Conservation (phyloP, 1,284 basidiomycete genomes). For the Fomitopsis schrenkii region DNA sequence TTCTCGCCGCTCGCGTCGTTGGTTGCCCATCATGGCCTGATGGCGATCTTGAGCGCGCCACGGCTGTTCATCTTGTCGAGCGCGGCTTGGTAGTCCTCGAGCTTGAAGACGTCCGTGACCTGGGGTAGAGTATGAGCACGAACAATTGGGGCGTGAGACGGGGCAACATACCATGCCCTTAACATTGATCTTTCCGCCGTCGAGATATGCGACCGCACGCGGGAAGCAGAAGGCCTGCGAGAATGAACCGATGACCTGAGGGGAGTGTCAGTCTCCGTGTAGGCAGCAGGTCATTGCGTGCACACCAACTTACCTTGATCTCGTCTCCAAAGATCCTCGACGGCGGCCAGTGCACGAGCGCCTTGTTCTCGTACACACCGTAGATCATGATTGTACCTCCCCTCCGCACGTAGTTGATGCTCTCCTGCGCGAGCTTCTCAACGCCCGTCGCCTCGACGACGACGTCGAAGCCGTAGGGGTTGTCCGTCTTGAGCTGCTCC, state of each 20-base stretch:
- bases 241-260: slow-evolving; percentile 81
- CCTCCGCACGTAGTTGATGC: slow-evolving; percentile 81
- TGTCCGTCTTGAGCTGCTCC: slow-evolving; percentile 70
- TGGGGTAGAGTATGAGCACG: slow-evolving; percentile 17
- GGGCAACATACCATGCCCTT: slow-evolving; percentile 66
- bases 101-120: slow-evolving; percentile 70
- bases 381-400: slow-evolving; percentile 75
- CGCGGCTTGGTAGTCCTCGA: slow-evolving; percentile 78
- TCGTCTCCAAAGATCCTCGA: slow-evolving; percentile 85
- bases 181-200: slow-evolving; percentile 77
- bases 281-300: neutral
- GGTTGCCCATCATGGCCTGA: slow-evolving; percentile 40
- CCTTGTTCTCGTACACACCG: slow-evolving; percentile 72
- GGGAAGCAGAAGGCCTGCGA: slow-evolving; percentile 86
- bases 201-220: slow-evolving; percentile 83
- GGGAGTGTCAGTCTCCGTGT: neutral
- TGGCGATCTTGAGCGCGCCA: slow-evolving; percentile 64
- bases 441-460: slow-evolving; percentile 87
- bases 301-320: slow-evolving; percentile 51
- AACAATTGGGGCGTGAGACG: neutral
- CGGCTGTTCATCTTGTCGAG: slow-evolving; percentile 82
- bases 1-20: too few relatives aligned
- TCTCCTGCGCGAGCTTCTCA: slow-evolving; percentile 74
- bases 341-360: slow-evolving; percentile 79
- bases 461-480: slow-evolving; percentile 85